A percentile compares a stretch with the other conserved stretches of the same genome.
Evolutionary conservation across 2,329 filamentous ascomycete species (phyloP).

Genomic region (Talaromyces amestolkiae): DNA sequence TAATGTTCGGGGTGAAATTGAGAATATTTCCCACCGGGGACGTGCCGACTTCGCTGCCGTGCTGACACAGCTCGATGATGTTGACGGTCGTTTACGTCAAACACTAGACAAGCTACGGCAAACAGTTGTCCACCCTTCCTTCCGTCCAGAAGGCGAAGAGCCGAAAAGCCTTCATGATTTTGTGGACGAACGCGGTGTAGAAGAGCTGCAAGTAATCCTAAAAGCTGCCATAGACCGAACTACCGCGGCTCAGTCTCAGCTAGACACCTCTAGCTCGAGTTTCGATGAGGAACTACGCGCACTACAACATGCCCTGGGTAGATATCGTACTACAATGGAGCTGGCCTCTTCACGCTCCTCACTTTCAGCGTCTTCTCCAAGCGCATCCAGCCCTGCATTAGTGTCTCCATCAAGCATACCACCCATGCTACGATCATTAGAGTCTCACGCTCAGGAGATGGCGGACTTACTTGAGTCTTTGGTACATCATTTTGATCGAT

Average conservation of each 20-base stretch:
- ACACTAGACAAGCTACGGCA: constrained; percentile 56
- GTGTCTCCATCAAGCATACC: constrained; percentile 46
- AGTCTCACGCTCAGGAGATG: constrained; percentile 76
- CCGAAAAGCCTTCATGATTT: constrained; percentile 63
- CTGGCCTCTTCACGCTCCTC: constrained; percentile 38
- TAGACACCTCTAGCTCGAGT: constrained; percentile 55
- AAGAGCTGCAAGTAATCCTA: constrained; percentile 56
- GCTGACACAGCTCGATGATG: constrained; percentile 57
- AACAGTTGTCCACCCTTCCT: constrained; percentile 58
- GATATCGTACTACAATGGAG: constrained; percentile 39
- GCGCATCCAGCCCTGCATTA: constrained; percentile 34
- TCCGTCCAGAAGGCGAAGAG: constrained; percentile 50
- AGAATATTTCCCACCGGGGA: constrained; percentile 42
- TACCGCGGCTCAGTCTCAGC: constrained; percentile 58
- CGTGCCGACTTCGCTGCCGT: constrained; percentile 48
- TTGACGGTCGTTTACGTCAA: constrained; percentile 55
- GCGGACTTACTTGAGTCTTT: constrained; percentile 76
- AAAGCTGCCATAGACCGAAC: constrained; percentile 61
- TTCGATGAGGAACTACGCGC: constrained; percentile 72
- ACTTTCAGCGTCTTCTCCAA: constrained; percentile 33
- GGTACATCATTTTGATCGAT: constrained; percentile 87
- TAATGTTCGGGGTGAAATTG: constrained; percentile 44
- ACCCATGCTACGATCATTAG: constrained; percentile 60
- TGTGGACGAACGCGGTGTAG: constrained; percentile 62
- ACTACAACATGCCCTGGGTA: constrained; percentile 59